Conservation (phyloP, 139 green algal genomes). For the Chlamydomonas urium region DNA sequence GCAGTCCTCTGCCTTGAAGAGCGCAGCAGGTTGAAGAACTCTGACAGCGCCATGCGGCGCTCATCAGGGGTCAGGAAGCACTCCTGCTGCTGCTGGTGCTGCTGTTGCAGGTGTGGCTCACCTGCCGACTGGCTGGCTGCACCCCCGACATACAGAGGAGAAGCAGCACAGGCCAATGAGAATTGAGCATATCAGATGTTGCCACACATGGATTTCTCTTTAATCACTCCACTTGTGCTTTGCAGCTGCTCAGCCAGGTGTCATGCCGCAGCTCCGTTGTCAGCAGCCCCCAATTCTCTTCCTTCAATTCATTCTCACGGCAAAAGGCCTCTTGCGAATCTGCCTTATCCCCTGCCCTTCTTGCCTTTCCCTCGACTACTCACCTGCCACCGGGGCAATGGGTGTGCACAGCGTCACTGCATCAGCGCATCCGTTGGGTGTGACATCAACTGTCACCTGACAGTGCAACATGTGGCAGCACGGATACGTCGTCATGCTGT, state of each 20-base stretch:
- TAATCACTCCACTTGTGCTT: not conserved
- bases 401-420: too few relatives aligned
- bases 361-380: too few relatives aligned
- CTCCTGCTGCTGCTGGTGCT: not conserved
- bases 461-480: not conserved
- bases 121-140: not conserved
- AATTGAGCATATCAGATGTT: too few relatives aligned
- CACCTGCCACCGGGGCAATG: too few relatives aligned
- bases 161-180: too few relatives aligned
- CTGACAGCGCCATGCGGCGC: constrained; percentile 16
- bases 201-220: too few relatives aligned
- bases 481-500: not conserved
- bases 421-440: constrained; percentile 45
- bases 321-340: not conserved
- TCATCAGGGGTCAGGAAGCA: constrained; percentile 45
- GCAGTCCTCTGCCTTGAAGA: not conserved
- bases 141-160: too few relatives aligned
- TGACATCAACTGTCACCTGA: constrained; percentile 42
- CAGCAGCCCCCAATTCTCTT: not conserved
- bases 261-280: not conserved
- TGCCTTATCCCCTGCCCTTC: not conserved
- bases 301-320: not conserved
- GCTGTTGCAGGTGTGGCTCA: not conserved
- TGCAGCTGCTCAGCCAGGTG: too few relatives aligned
- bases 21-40: constrained; percentile 31